Evolutionary conservation across 2,329 filamentous ascomycete genomes (phyloP).

Genomic region (Neobulgaria alba): DNA sequence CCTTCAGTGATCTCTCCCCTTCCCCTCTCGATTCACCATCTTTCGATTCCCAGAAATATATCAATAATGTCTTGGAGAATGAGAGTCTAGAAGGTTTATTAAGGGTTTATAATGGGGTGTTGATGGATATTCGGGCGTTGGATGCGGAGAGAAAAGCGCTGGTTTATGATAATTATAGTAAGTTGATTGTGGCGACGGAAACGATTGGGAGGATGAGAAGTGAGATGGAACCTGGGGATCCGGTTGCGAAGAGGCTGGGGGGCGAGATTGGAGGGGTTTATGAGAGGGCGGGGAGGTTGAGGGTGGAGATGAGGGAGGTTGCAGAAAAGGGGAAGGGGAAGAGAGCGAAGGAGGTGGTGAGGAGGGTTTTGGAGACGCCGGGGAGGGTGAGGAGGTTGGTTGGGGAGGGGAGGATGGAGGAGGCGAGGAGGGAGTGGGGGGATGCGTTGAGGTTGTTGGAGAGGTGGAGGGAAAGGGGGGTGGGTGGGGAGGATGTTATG

Average conservation of each 20-base stretch:
- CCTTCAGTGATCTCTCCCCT: constrained; percentile 44
- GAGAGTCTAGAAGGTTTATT: constrained; percentile 61
- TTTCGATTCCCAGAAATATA: constrained; percentile 67
- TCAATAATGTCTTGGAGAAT: constrained; percentile 50
- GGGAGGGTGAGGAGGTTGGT: constrained; percentile 47
- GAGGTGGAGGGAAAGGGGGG: constrained; percentile 27
- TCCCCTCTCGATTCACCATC: constrained; percentile 65
- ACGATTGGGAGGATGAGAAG: constrained; percentile 85
- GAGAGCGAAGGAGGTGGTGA: constrained; percentile 16
- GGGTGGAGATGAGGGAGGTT: constrained; percentile 20
- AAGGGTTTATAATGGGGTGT: constrained; percentile 58
- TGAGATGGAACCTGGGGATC: constrained; percentile 49
- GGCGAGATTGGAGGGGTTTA: constrained; percentile 70
- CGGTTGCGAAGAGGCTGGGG: constrained; percentile 38
- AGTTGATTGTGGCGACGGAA: constrained; percentile 91
- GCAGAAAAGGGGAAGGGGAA: constrained; percentile 26
- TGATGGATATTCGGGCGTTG: constrained; percentile 77
- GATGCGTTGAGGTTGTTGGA: constrained; percentile 18
- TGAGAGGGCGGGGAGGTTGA: constrained; percentile 26
- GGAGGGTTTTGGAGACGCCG: constrained; percentile 22
- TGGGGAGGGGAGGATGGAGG: constrained; percentile 49
- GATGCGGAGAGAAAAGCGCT: constrained; percentile 95
- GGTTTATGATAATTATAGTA: constrained; percentile 98
- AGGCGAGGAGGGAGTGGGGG: constrained; percentile 44
- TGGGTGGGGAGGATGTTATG: constrained; percentile 27